Evolutionary conservation across 352 stramenopile species (phyloP).

Genomic region (Peronospora belbahrii): DNA sequence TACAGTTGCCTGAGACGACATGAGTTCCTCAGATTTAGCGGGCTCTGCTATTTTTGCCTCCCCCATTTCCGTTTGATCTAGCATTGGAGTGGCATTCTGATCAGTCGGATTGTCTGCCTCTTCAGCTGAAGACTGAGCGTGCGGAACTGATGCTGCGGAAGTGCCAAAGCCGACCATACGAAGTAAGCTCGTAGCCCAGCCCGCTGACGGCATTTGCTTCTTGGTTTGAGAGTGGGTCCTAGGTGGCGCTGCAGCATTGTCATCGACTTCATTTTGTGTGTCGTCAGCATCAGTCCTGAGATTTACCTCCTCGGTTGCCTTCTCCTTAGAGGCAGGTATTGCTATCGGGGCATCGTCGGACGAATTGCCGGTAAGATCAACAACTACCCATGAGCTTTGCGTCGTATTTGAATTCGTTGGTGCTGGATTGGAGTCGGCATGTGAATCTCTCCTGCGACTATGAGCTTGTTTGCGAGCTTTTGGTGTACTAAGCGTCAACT

Average conservation of each 20-base stretch:
- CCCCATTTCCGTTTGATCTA: conserved; percentile 6
- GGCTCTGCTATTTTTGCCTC: conserved; percentile 9
- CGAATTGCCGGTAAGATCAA: conserved; percentile 16
- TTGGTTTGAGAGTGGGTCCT: conserved; percentile 1
- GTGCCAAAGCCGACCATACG: conserved; percentile 7
- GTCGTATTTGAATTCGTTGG: conserved; percentile 1
- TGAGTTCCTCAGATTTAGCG: conserved; percentile 8
- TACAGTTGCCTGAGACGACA: conserved; percentile 27
- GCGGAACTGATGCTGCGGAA: neutral
- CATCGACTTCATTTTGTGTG: neutral
- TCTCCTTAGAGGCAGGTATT: neutral
- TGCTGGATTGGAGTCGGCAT: neutral
- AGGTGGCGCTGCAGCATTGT: neutral
- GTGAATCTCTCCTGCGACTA: neutral
- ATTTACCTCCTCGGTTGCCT: neutral
- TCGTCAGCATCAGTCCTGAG: conserved; percentile 1
- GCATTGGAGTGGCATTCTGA: conserved; percentile 6
- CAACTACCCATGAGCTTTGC: conserved; percentile 5
- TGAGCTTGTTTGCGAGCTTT: neutral
- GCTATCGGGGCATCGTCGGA: neutral
- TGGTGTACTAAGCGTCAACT: neutral
- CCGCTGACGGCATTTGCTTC: conserved; percentile 3
- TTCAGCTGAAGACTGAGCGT: neutral
- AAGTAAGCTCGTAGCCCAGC: conserved; percentile 5
- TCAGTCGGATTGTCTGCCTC: conserved; percentile 4